Evolutionary conservation across 495 filamentous ascomycete species (phyloP).

Genomic region (Xylaria venustula): DNA sequence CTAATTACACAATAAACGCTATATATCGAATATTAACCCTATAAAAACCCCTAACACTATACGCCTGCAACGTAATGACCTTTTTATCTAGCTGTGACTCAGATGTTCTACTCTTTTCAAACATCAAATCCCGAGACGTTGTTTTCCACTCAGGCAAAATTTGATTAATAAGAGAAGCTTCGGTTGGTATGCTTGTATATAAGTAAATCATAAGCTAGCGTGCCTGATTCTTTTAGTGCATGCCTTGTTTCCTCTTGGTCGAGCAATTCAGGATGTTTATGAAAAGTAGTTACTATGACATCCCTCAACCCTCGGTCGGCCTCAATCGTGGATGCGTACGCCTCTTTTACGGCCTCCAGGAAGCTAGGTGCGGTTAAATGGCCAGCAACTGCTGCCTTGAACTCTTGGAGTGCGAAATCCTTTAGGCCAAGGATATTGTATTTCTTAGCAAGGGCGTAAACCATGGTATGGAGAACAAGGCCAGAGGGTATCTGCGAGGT

Average conservation of each 20-base stretch:
- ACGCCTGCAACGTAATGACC: too few relatives aligned
- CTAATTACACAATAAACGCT: too few relatives aligned
- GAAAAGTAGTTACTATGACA: slow-evolving; percentile 5
- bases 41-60: too few relatives aligned
- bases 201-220: slow-evolving; percentile 4
- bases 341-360: too few relatives aligned
- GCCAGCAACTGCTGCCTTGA: slow-evolving; percentile 38
- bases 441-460: slow-evolving; percentile 25
- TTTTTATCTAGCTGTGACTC: too few relatives aligned
- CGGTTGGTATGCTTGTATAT: not conserved
- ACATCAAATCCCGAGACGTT: too few relatives aligned
- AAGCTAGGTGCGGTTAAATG: too few relatives aligned
- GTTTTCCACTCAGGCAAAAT: too few relatives aligned
- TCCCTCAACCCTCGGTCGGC: slow-evolving; percentile 41
- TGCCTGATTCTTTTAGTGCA: not conserved
- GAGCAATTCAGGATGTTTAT: slow-evolving; percentile 5
- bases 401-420: slow-evolving; percentile 37
- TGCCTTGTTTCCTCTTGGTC: slow-evolving; percentile 1
- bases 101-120: too few relatives aligned
- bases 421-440: slow-evolving; percentile 44
- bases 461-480: slow-evolving; percentile 11
- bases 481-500: too few relatives aligned
- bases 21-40: too few relatives aligned
- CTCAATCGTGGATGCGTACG: slow-evolving; percentile 28
- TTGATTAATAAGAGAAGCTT: too few relatives aligned